phyloP scores from a whole-genome alignment of 495 filamentous ascomycete genomes.

The Trichodelitschia bisporula region DNA sequence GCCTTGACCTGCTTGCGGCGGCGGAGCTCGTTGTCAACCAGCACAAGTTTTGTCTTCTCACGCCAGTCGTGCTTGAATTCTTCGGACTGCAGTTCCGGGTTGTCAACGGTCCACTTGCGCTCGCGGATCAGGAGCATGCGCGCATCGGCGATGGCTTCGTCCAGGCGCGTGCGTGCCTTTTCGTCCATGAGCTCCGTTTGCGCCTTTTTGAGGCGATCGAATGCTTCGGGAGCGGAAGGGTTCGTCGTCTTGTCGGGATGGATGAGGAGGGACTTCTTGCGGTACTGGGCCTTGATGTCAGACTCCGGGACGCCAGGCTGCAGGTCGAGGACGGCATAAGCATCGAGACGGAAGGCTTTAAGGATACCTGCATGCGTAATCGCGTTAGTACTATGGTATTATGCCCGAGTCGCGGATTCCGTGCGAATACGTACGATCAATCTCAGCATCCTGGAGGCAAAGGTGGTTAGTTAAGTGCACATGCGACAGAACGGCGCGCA shows the following conservation, averaged over 20 bases:
- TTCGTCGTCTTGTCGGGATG: slow-evolving; percentile 97
- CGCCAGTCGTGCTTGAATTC: slow-evolving; percentile 69
- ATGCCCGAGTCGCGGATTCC: too few species aligned
- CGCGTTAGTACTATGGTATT: too few species aligned
- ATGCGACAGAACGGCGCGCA: not conserved
- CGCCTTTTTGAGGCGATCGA: slow-evolving; percentile 89
- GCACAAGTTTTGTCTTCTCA: slow-evolving; percentile 72
- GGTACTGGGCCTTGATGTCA: slow-evolving; percentile 85
- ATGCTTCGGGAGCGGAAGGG: slow-evolving; percentile 75
- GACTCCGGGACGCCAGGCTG: slow-evolving; percentile 87
- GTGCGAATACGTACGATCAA: slow-evolving; percentile 35
- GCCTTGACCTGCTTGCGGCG: slow-evolving; percentile 70
- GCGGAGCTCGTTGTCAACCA: slow-evolving; percentile 80
- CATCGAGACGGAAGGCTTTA: slow-evolving; percentile 71
- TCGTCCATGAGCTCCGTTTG: slow-evolving; percentile 81
- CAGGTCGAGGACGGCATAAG: slow-evolving; percentile 87
- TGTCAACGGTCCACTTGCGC: slow-evolving; percentile 76
- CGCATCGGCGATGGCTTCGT: slow-evolving; percentile 89
- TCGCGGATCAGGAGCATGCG: slow-evolving; percentile 85
- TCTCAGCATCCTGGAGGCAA: slow-evolving; percentile 58
- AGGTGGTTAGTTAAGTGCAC: slow-evolving; percentile 2
- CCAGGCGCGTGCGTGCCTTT: slow-evolving; percentile 61
- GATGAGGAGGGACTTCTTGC: slow-evolving; percentile 90
- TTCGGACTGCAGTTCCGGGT: slow-evolving; percentile 55
- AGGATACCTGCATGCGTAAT: slow-evolving; percentile 46